Percentiles rank a stretch among this genome's conserved stretches.
Conservation (phyloP, 2,329 filamentous ascomycete genomes). For the Dryadomyces quercivorus region DNA sequence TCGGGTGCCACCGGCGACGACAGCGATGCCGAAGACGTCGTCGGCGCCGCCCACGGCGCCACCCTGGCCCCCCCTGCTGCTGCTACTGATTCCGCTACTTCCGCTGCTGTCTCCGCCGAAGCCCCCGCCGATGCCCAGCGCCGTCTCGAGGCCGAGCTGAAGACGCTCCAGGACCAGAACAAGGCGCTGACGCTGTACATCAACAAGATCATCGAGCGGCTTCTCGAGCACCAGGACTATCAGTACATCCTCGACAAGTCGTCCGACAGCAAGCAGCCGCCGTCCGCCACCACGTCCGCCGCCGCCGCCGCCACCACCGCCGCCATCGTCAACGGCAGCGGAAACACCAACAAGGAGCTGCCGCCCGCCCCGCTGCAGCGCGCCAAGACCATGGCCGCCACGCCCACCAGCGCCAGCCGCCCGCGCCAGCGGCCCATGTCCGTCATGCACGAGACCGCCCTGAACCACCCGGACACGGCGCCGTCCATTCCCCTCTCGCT, state of each 20-base stretch:
- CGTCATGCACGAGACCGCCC: conserved; percentile 28
- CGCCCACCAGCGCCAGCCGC: not conserved
- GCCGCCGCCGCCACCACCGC: conserved; percentile 38
- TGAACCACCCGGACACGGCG: conserved; percentile 59
- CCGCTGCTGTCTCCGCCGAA: not conserved
- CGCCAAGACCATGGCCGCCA: conserved; percentile 44
- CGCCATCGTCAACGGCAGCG: conserved; percentile 45
- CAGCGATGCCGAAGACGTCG: conserved; percentile 15
- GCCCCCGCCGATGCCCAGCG: conserved; percentile 36
- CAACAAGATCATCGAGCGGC: conserved; percentile 95
- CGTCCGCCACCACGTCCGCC: conserved; percentile 22
- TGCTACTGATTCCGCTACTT: not conserved
- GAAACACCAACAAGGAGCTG: conserved; percentile 72
- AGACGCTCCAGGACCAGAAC: conserved; percentile 79
- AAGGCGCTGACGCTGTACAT: conserved; percentile 96
- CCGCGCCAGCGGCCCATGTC: conserved; percentile 45
- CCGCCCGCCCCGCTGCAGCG: conserved; percentile 56
- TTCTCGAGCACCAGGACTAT: conserved; percentile 89
- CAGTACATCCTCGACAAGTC: conserved; percentile 85
- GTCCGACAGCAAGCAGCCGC: conserved; percentile 43
- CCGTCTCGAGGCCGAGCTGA: conserved; percentile 66
- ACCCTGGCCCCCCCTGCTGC: not conserved
- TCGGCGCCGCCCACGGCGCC: not conserved
- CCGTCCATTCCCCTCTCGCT: conserved; percentile 61
- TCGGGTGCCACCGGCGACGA: conserved; percentile 55